Evolutionary conservation across 2,329 filamentous ascomycete species (phyloP), one percentile per base, ranked within the genome.

Genomic region (Scytalidium sp.): DNA sequence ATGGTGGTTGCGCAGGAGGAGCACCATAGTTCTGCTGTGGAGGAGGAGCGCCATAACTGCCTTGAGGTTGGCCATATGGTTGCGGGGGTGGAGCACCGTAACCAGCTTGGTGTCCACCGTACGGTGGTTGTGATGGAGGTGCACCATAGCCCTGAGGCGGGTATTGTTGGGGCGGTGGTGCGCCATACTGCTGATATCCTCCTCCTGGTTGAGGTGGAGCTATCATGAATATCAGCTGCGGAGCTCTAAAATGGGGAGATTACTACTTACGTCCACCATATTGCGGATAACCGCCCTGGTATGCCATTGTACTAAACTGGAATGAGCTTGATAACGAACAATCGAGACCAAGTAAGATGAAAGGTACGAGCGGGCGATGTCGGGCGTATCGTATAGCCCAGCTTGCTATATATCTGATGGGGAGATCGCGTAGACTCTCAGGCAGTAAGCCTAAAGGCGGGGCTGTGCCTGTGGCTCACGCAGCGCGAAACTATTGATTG

Each of bases 151-250:
- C 48, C 42, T 47, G 52, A 13, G 51, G 56, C 43, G 57, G 55
- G 21, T 56, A 52, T 22, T 58, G 53, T 17, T 47, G 44, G 45
- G 50, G 51, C 43, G 52, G 50, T 19, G 54, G 54, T n/a, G 47
- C 47, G 15, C 55, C 54, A 10, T 44, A 22, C 22, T 54, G 54
- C 10, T 45, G 41, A 27, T 54, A 51, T 5, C 27, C 41, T 13
- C 41, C 29, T 13, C 27, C 39, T 41, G 46, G 49, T 11, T 50
- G 47, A 13, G 47, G 49, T 41, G 48, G 51, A 42, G 51, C 50
- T 51, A 53, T 45, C 46, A n/a, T 44, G 20, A 19, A 21, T 11
- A 40, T 50, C 44, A 50, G 43, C 21, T 27, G 39, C 13, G 25
- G 27, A 21, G 42, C n/a, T 43, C 19, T 43, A 17, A 27, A 19